Base-by-base conservation (phyloP, 805 yeast genomes). In the Candida saitoana region DNA sequence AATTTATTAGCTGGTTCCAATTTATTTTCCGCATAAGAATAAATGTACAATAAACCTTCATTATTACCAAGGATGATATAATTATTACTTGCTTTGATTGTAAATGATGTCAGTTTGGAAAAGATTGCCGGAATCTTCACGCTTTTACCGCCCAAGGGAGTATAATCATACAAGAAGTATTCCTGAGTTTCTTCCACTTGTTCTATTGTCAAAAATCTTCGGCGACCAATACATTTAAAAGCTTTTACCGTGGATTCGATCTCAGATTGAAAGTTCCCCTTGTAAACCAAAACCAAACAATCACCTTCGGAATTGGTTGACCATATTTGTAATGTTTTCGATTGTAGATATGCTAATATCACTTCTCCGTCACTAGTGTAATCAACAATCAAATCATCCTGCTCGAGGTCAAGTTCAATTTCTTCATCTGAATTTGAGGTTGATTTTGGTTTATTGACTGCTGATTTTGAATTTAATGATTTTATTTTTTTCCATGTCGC, bases 401-500 rank as follows among this genome's bases (percentile, higher is more conserved):
- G 5, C 12, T 36, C 38, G 6, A 5, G 9, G 33, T 22, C 20
- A 27, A 12, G 19, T 35, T 29, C 18, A 18, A 16, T 3, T 34
- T 19, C 39, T 11, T 42, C 43, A 4, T 32, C 41, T n/a, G 34
- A 36, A 14, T 30, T 20, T n/a, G 37, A 36, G 5, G 18, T 33
- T 5, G 29, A 20, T 4, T 18, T 15, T 4, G 38, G 14, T 16
- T 27, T 32, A 3, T 35, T 40, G 11, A 35, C 34, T 19, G 31
- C 14, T 12, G 47, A 34, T 43, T 18, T 17, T 29, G 40, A 37
- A 11, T 68, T 55, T 4, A 63, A 67, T 40, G 61, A 67, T 47
- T 64, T 67, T 46, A 69, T 54, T 44, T 68, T 67, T 42, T 59
- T 62, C 71, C 73, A 69, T 1, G 74, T 59, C 20, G 73, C 74